Percentiles rank a stretch among this genome's conserved stretches.
Evolutionary conservation across 805 yeast genomes (phyloP).

Genomic region (Tetrapisispora taiwanensis): DNA sequence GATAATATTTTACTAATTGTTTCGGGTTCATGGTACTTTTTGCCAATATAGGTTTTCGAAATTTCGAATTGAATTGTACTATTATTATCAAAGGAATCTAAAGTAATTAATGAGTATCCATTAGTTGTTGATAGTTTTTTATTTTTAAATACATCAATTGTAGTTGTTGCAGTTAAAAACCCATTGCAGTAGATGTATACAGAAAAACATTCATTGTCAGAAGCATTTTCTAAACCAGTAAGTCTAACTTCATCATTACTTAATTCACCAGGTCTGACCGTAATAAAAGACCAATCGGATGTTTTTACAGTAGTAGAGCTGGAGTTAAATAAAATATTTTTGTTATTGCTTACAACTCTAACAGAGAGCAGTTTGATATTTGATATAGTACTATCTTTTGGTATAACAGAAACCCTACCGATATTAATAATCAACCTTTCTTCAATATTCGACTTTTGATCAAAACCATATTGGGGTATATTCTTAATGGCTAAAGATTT

Average conservation of each 20-base stretch:
- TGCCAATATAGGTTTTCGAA: conserved; percentile 60
- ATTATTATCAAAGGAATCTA: conserved; percentile 35
- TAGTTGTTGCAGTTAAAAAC: conserved; percentile 48
- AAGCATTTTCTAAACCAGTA: conserved; percentile 42
- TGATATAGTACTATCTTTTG: conserved; percentile 8
- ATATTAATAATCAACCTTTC: conserved; percentile 52
- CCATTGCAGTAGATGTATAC: conserved; percentile 57
- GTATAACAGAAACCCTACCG: conserved; percentile 32
- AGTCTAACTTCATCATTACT: conserved; percentile 64
- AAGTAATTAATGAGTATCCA: conserved; percentile 35
- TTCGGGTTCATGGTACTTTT: conserved; percentile 29
- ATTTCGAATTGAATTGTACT: conserved; percentile 42
- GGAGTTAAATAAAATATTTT: conserved; percentile 56
- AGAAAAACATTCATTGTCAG: conserved; percentile 43
- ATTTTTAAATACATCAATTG: conserved; percentile 39
- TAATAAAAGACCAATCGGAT: conserved; percentile 57
- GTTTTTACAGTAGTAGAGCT: conserved; percentile 5
- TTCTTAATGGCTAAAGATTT: conserved; percentile 60
- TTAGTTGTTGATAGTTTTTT: conserved; percentile 40
- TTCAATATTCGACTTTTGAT: conserved; percentile 47
- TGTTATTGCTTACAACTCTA: conserved; percentile 30
- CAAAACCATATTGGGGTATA: conserved; percentile 38
- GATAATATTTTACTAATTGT: neutral
- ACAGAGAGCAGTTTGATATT: conserved; percentile 10
- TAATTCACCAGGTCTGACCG: conserved; percentile 60